A percentile compares a stretch with the other conserved stretches of the same genome.
phyloP scores from a whole-genome alignment of 192 early-diverging fungal genomes.

The Coemansia sp. region DNA sequence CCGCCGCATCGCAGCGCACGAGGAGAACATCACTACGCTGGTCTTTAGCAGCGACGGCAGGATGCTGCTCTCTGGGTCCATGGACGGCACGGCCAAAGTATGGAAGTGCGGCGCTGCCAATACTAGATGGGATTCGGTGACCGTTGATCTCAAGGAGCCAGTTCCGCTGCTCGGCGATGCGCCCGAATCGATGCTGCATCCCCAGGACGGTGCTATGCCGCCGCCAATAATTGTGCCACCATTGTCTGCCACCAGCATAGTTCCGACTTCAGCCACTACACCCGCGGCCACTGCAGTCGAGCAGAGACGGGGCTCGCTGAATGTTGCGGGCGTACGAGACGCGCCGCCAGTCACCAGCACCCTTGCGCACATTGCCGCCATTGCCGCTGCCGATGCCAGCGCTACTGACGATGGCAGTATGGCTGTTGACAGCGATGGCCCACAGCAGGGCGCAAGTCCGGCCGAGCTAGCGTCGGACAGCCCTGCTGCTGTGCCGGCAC shows the following conservation, averaged over 20 bases:
- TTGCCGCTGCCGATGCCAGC: background rate
- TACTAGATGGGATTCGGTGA: constrained; percentile 63
- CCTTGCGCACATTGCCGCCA: constrained; percentile 1
- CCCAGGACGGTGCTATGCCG: constrained; percentile 3
- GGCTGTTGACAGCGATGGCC: background rate
- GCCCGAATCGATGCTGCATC: constrained; percentile 10
- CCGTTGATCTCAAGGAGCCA: constrained; percentile 46
- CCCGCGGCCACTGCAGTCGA: background rate
- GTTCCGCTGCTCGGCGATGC: constrained; percentile 10
- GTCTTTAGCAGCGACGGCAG: constrained; percentile 72
- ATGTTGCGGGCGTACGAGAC: background rate
- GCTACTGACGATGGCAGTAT: background rate
- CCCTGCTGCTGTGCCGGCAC: background rate
- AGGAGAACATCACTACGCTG: constrained; percentile 73
- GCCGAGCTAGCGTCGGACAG: constrained; percentile 17
- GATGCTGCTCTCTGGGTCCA: constrained; percentile 71
- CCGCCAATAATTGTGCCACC: background rate
- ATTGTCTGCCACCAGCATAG: background rate
- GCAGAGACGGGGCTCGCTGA: background rate
- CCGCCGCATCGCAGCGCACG: constrained; percentile 69
- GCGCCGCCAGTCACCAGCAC: background rate
- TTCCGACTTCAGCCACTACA: background rate
- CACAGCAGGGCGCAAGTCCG: background rate
- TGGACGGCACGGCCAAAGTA: constrained; percentile 78
- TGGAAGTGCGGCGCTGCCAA: constrained; percentile 63